Percentiles rank a stretch among this genome's conserved stretches.
phyloP scores from a whole-genome alignment of 108 stramenopile genomes.

The Cyclotella kingstonii region DNA sequence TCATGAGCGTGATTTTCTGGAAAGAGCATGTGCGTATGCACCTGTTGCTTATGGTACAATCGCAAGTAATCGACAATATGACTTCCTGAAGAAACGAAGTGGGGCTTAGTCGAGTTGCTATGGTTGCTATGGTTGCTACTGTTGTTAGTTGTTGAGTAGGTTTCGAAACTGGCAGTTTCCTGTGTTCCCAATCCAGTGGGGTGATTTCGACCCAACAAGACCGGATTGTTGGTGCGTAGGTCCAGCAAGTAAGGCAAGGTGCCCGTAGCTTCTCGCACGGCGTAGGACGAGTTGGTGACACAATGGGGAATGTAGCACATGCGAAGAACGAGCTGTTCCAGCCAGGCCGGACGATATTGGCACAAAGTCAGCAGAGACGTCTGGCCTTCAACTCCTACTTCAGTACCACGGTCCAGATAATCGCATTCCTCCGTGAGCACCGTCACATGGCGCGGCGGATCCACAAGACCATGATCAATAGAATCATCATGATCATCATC shows the following conservation, averaged over 20 bases:
- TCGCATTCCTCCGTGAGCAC: constrained; percentile 30
- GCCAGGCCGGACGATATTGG: constrained; percentile 71
- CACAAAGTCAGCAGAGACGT: constrained; percentile 35
- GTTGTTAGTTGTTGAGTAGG: background rate
- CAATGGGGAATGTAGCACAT: constrained; percentile 56
- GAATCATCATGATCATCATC: background rate
- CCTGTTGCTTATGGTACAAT: constrained; percentile 1
- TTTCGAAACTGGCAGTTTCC: background rate
- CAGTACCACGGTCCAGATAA: background rate
- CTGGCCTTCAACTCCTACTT: constrained; percentile 13
- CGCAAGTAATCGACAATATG: constrained; percentile 63
- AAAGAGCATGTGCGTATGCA: constrained; percentile 29
- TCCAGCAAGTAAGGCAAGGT: constrained; percentile 55
- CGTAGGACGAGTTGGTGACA: constrained; percentile 58
- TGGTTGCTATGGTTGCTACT: background rate
- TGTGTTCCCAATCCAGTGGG: constrained; percentile 38
- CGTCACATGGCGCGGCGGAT: background rate
- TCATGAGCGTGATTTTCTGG: constrained; percentile 4
- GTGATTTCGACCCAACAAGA: constrained; percentile 58
- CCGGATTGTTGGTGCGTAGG: constrained; percentile 22
- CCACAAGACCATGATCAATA: background rate
- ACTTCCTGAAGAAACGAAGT: constrained; percentile 36
- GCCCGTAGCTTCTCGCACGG: constrained; percentile 55
- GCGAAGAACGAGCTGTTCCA: constrained; percentile 63
- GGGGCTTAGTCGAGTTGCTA: background rate